These are phyloP conservation scores for Penicillium sp. DNA, from an alignment of 2,329 filamentous ascomycete genomes.

Conservation along the genomic window DNA sequence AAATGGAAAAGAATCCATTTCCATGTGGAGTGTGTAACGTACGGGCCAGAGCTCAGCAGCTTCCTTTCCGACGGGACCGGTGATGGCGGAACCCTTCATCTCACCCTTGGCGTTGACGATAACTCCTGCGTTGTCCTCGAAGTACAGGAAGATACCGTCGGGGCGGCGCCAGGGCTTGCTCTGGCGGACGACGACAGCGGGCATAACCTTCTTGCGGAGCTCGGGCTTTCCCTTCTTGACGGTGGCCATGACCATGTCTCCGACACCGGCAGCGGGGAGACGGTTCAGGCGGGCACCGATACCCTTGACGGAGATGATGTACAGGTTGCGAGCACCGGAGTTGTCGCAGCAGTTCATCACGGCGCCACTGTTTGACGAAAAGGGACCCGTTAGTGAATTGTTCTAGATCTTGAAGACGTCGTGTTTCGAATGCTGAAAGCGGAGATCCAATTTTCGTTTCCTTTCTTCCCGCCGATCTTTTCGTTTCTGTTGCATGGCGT, in stretches of 20 bases:
- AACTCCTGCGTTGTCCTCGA: conserved; percentile 99
- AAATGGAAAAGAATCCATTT: background rate
- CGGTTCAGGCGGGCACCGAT: conserved; percentile 97
- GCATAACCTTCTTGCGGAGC: conserved; percentile 99
- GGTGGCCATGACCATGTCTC: conserved; percentile 99
- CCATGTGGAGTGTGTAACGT: conserved; percentile 44
- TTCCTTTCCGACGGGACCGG: conserved; percentile 98
- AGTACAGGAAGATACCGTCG: conserved; percentile 99
- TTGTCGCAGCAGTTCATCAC: conserved; percentile 99
- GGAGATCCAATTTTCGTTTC: conserved; percentile 1
- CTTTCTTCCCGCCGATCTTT: conserved; percentile 6
- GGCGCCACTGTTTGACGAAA: conserved; percentile 67
- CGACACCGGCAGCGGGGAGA: conserved; percentile 93
- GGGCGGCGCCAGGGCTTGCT: conserved; percentile 99
- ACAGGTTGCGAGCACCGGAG: conserved; percentile 96
- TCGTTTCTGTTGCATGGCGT: background rate
- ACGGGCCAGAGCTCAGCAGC: conserved; percentile 99
- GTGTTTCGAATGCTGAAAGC: conserved; percentile 13
- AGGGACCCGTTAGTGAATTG: conserved; percentile 20
- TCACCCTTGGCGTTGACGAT: conserved; percentile 99
- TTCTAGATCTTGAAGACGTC: conserved; percentile 19
- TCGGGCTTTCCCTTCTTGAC: conserved; percentile 99
- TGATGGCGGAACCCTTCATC: conserved; percentile 99
- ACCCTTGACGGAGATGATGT: conserved; percentile 99
- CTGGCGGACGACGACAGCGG: conserved; percentile 97